Percentiles rank a stretch among this genome's conserved stretches.
These are phyloP conservation scores for Botrytis deweyae DNA, from an alignment of 2,329 filamentous ascomycete genomes.

Conservation along the genomic window DNA sequence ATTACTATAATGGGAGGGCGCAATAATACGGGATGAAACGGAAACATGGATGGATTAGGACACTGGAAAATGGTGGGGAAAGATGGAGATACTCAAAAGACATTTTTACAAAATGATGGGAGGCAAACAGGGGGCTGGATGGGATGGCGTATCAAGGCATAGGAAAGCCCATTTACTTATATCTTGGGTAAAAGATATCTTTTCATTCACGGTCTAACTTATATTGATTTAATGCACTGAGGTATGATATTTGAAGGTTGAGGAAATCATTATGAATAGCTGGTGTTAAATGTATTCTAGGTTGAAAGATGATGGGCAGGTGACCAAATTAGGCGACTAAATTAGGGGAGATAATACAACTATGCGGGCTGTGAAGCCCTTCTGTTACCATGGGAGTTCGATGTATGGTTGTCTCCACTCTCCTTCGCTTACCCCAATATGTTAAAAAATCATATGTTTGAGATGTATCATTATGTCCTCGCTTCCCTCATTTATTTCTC, in stretches of 20 bases:
- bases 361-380: too few relatives aligned
- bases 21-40: constrained; percentile 4
- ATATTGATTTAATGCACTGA: background rate
- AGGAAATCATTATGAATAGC: background rate
- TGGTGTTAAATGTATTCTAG: constrained; percentile 6
- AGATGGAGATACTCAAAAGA: constrained; percentile 4
- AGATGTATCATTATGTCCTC: background rate
- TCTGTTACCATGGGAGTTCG: background rate
- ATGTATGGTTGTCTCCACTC: background rate
- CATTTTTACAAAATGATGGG: constrained; percentile 8
- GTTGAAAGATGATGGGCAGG: background rate
- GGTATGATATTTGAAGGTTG: background rate
- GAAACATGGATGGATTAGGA: constrained; percentile 6
- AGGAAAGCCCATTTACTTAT: background rate
- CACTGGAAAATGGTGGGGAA: constrained; percentile 5
- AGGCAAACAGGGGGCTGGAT: constrained; percentile 11
- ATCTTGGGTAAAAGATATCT: constrained; percentile 5
- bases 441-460: background rate
- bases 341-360: background rate
- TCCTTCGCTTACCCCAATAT: background rate
- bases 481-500: background rate
- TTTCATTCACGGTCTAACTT: background rate
- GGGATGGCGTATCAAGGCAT: constrained; percentile 10
- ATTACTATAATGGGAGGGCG: background rate
- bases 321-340: background rate